Evolutionary conservation across 2,329 filamentous ascomycete species (phyloP).

Genomic region (Scedosporium aurantiacum): DNA sequence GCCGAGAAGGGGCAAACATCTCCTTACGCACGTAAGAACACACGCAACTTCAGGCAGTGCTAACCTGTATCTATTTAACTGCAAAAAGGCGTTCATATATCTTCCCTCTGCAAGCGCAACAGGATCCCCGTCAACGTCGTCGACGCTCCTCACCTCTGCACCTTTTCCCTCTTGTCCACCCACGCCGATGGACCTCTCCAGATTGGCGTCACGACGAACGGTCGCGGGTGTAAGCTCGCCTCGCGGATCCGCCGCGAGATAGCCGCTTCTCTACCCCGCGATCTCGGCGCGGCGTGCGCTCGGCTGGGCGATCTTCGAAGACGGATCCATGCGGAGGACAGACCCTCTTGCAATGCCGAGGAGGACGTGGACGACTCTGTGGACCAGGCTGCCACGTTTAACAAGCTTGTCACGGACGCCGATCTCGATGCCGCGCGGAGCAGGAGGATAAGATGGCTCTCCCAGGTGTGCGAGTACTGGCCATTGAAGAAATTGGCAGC

Average conservation of each 20-base stretch:
- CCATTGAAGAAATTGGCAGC: constrained; percentile 70
- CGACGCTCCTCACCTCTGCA: constrained; percentile 76
- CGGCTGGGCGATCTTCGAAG: constrained; percentile 63
- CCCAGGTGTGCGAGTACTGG: constrained; percentile 98
- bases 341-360: constrained; percentile 17
- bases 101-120: constrained; percentile 61
- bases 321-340: constrained; percentile 64
- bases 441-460: constrained; percentile 80
- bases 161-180: constrained; percentile 80
- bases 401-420: constrained; percentile 64
- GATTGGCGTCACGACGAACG: constrained; percentile 91
- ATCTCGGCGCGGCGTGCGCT: constrained; percentile 67
- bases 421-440: constrained; percentile 66
- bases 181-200: constrained; percentile 86
- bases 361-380: constrained; percentile 45
- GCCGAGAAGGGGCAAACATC: neutral
- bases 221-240: constrained; percentile 86
- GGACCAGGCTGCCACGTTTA: constrained; percentile 74
- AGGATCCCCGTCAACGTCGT: constrained; percentile 90
- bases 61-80: neutral
- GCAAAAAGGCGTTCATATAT: constrained; percentile 51
- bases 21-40: neutral
- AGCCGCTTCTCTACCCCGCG: constrained; percentile 61
- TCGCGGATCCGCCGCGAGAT: constrained; percentile 83
- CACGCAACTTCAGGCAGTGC: constrained; percentile 4